Evolutionary conservation across 768 basidiomycete species (phyloP), one percentile per base, ranked within the genome.

Genomic region (Hericium alpestre): DNA sequence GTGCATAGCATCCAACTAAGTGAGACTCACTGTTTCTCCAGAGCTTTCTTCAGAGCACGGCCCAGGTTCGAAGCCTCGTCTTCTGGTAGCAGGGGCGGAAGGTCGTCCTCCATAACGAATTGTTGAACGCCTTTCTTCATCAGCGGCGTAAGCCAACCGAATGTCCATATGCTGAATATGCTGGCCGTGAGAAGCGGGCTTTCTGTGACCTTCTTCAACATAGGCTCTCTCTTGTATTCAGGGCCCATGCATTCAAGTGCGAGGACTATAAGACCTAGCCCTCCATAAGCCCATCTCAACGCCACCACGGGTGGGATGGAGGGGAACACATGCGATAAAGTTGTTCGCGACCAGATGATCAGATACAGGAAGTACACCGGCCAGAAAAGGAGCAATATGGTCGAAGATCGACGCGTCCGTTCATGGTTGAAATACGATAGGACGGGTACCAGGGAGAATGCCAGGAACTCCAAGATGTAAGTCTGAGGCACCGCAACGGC

Each of bases 121-220:
- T 79, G 71, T 5, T 71, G 67, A 0, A 78, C 76, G 32, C 88
- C 88, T 64, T 84, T 84, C 62, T 73, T 76, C 82, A 93, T 79
- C 16, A 93, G 77, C 0, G 79, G 79, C 1, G 89, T 90, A 75
- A 97, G 79, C 93, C 93, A 98, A 0, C 75, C 71, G 66, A 97
- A 98, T 0, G 83, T 84, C 78, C 86, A 91, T 40, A 80, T 75
- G 64, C 87, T 90, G 67, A 83, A 94, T 20, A 92, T 72, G 66
- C 91, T 93, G 16, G 93, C 88, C 0, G 81, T 85, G 16, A 86
- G 63, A 1, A 85, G 70, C 0, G 93, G 93, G 65, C 74, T 87
- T 65, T 92, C 89, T 48, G 72, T 72, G 49, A 72, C 61, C 13
- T 71, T 69, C 49, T 67, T 56, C 7, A 65, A 60, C 4, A 63